A percentile compares a stretch with the other conserved stretches of the same genome.
phyloP scores from a whole-genome alignment of 2,329 filamentous ascomycete species.

The Gnomoniopsis sp. region DNA sequence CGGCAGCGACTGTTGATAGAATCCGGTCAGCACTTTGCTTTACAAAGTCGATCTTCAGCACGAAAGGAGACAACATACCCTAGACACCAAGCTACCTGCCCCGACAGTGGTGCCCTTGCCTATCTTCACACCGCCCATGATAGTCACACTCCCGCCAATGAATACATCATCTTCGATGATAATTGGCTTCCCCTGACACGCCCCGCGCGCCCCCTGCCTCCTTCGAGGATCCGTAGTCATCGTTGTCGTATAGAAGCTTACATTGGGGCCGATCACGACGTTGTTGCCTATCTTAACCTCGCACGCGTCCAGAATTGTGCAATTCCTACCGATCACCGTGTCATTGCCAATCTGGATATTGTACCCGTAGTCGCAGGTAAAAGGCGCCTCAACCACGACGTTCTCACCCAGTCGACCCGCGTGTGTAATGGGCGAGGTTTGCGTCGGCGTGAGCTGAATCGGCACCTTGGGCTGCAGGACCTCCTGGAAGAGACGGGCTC shows the following conservation, averaged over 20 bases:
- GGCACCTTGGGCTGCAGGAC: slow-evolving; percentile 64
- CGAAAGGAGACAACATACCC: slow-evolving; percentile 40
- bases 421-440: slow-evolving; percentile 49
- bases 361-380: slow-evolving; percentile 88
- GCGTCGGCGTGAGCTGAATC: slow-evolving; percentile 52
- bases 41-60: not conserved
- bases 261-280: slow-evolving; percentile 75
- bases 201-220: slow-evolving; percentile 70
- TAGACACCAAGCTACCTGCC: slow-evolving; percentile 82
- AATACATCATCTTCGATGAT: slow-evolving; percentile 83
- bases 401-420: slow-evolving; percentile 67
- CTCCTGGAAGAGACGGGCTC: slow-evolving; percentile 66
- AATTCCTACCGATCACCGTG: slow-evolving; percentile 78
- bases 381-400: slow-evolving; percentile 80
- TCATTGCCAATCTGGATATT: slow-evolving; percentile 87
- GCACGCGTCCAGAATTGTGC: slow-evolving; percentile 82
- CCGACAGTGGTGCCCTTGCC: slow-evolving; percentile 77
- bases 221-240: slow-evolving; percentile 69
- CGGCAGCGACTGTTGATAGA: slow-evolving; percentile 15
- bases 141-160: slow-evolving; percentile 73
- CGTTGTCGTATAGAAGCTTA: slow-evolving; percentile 78
- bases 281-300: slow-evolving; percentile 77
- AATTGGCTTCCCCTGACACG: slow-evolving; percentile 67
- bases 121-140: slow-evolving; percentile 77
- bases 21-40: not conserved